Evolutionary conservation across 352 stramenopile genomes (phyloP), one percentile per base, ranked within the genome.

Genomic region (Globisporangium spiculum): DNA sequence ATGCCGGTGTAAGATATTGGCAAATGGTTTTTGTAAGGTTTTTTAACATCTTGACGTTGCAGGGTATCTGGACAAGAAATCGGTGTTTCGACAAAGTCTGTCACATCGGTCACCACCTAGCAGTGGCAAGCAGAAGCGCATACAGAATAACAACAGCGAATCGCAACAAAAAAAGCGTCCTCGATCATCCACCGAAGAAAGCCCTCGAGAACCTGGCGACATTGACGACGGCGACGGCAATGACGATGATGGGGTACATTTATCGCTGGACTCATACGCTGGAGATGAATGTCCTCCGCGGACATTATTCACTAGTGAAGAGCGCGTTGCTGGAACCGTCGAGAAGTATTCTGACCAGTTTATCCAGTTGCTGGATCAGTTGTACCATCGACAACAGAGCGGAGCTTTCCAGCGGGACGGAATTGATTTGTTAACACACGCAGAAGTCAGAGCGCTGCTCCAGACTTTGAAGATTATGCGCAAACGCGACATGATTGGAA

Each of bases 391-490:
- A 2, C 79, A 81, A 65, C 74, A 77, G 60, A 56, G 41, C 20
- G 68, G 75, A 2, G 53, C 26, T 20, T 76, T 81, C 48, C 73
- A 82, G 34, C 50, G 36, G 16, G 68, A 81, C 30, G 59, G 62
- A 1, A 50, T 77, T 60, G 77, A 89, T 63, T 60, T 94, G 22
- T 84, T 92, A 34, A 68, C 73, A 18, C 7, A 66, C 0, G 56
- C 76, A 12, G 86, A 93, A 52, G 72, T 91, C 34, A 91, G 91
- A 65, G 72, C 78, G 12, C 67, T 96, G 55, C 53, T 88, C 24
- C 85, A 93, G 54, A 77, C 75, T 10, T 64, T 94, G 16, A 89
- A 91, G 72, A 64, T 86, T 22, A 85, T 94, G 78, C 67, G 83
- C 56, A 93, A 92, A 66, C 83, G 77, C 22, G 65, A 72, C 3